Evolutionary conservation across 805 yeast genomes (phyloP).

Genomic region (Wilhelminamyces savonicus): DNA sequence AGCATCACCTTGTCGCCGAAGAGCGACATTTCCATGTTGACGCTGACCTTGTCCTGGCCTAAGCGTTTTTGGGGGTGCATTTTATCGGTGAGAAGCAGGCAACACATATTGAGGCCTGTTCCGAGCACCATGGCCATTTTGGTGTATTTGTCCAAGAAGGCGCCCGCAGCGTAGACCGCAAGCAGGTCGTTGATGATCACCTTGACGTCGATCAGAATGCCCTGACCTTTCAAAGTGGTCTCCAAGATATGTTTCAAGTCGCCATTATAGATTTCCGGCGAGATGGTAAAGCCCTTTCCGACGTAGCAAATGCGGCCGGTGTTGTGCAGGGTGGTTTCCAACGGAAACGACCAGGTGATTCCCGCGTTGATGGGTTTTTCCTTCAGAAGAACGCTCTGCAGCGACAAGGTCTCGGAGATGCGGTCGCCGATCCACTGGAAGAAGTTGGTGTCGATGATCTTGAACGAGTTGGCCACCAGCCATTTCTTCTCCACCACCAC

Average conservation of each 20-base stretch:
- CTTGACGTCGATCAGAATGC: constrained; percentile 30
- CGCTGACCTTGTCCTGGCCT: constrained; percentile 15
- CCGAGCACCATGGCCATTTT: constrained; percentile 58
- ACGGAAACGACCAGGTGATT: constrained; percentile 54
- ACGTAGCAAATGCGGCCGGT: constrained; percentile 43
- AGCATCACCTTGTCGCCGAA: constrained; percentile 39
- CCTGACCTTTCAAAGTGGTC: constrained; percentile 16
- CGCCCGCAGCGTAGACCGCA: constrained; percentile 56
- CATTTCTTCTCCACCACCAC: constrained; percentile 29
- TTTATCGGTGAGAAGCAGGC: constrained; percentile 20
- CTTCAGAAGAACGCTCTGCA: constrained; percentile 11
- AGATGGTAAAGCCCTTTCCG: constrained; percentile 55
- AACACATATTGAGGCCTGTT: constrained; percentile 59
- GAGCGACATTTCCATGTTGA: constrained; percentile 51
- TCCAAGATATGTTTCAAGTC: constrained; percentile 40
- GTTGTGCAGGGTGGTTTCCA: constrained; percentile 34
- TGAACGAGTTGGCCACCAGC: constrained; percentile 31
- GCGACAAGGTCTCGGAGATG: constrained; percentile 20
- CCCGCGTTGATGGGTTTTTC: constrained; percentile 30
- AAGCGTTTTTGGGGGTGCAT: constrained; percentile 9
- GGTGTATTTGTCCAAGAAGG: constrained; percentile 28
- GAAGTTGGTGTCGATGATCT: constrained; percentile 34
- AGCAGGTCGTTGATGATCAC: constrained; percentile 57
- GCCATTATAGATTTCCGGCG: constrained; percentile 32
- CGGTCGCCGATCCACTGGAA: constrained; percentile 36